phyloP scores from a whole-genome alignment of 352 stramenopile genomes.

The Sclerospora graminicola region DNA sequence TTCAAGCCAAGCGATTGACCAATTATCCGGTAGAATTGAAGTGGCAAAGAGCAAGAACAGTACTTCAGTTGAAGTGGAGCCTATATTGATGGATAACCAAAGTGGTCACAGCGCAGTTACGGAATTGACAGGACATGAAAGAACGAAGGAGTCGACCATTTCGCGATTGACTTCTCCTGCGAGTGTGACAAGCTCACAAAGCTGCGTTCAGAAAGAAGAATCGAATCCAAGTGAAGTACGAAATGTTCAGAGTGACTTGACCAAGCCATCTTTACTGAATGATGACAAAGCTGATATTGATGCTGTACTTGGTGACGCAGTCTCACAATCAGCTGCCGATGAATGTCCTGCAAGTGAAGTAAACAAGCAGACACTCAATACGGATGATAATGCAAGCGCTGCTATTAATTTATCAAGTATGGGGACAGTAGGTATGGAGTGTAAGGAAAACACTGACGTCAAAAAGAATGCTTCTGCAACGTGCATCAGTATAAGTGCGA shows the following conservation, averaged over 20 bases:
- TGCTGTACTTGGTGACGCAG: neutral
- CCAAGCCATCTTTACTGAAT: neutral
- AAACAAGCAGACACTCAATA: neutral
- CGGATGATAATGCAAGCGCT: constrained; percentile 4
- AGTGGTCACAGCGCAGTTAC: neutral
- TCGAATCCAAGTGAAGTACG: neutral
- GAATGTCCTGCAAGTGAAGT: neutral
- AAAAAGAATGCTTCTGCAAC: neutral
- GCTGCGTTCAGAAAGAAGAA: constrained; percentile 2
- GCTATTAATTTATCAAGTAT: constrained; percentile 20
- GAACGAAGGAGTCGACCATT: constrained; percentile 5
- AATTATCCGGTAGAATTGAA: no score
- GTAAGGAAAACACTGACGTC: constrained; percentile 6
- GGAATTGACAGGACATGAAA: neutral
- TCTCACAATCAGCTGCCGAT: neutral
- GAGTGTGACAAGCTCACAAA: neutral
- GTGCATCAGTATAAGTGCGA: neutral
- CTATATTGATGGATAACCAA: no score
- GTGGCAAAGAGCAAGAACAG: no score
- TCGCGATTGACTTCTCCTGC: constrained; percentile 8
- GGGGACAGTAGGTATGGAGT: constrained; percentile 25
- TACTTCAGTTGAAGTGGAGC: no score
- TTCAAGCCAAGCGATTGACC: no score
- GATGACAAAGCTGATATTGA: neutral
- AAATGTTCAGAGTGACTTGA: neutral